A percentile compares a stretch with the other conserved stretches of the same genome.
Conservation (phyloP, 2,329 filamentous ascomycete genomes). For the Juglanconis juglandina region DNA sequence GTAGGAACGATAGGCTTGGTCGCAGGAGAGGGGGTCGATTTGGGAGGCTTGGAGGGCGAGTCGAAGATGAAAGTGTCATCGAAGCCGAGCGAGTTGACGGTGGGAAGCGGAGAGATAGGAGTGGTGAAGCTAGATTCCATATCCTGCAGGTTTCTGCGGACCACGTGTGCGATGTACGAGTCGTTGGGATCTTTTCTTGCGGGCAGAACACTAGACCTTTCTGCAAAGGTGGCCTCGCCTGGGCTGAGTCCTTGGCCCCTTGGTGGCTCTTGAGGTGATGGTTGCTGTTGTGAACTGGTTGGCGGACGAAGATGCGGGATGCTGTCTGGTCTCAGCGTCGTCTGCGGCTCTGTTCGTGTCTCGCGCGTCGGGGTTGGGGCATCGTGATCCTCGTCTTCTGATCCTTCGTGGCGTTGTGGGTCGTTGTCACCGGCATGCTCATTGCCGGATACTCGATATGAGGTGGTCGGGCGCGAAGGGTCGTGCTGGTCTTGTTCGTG, state of each 20-base stretch:
- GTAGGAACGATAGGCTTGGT: conserved; percentile 2
- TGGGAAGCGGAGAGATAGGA: conserved; percentile 53
- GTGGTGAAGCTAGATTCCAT: conserved; percentile 65
- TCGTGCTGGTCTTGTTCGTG: not conserved
- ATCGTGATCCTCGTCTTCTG: not conserved
- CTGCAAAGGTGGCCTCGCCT: conserved; percentile 41
- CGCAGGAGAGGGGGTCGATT: not conserved
- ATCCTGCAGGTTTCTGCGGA: conserved; percentile 57
- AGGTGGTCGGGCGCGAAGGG: conserved; percentile 13
- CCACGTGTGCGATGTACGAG: conserved; percentile 50
- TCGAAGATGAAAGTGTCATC: conserved; percentile 63
- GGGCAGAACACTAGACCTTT: conserved; percentile 32
- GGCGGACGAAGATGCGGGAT: conserved; percentile 13
- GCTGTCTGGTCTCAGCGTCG: conserved; percentile 1
- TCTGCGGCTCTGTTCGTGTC: conserved; percentile 3
- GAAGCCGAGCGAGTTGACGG: conserved; percentile 41
- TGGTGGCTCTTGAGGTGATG: not conserved
- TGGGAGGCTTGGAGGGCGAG: conserved; percentile 31
- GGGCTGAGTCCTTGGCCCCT: conserved; percentile 1
- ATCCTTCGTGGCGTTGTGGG: not conserved
- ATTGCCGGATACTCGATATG: conserved; percentile 8
- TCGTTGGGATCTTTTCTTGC: conserved; percentile 35
- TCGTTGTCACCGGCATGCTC: not conserved
- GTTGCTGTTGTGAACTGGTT: not conserved
- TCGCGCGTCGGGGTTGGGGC: conserved; percentile 12